Evolutionary conservation across 2,329 filamentous ascomycete species (phyloP), one percentile per base, ranked within the genome.

Genomic region (Colletotrichum spinosum): DNA sequence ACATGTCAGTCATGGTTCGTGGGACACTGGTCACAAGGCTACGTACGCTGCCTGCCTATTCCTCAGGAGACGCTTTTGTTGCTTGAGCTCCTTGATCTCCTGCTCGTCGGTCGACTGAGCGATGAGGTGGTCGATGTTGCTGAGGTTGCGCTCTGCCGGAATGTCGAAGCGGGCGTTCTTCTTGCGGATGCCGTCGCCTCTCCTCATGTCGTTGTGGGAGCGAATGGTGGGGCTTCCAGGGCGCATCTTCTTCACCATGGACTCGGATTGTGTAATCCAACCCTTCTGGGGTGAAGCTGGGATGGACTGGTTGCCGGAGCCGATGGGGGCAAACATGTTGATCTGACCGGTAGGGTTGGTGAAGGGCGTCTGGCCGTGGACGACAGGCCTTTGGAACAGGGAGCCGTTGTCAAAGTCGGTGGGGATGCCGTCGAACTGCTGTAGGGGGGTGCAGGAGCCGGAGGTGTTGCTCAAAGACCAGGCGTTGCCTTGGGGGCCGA

Each of bases 91-190:
- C 85, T 97, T 98, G 83, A 97, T 92, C 82, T 97, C 91, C 70
- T 96, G 90, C 74, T 98, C 95, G 77, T 97, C 91, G 60, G 88
- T 93, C 41, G 93, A 95, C 79, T 93, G 90, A 57, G 90, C 86
- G 78, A 99, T 98, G 74, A 98, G 86, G 67, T 93, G 87, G 78
- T 99, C 96, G 79, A 99, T 98, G 81, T 97, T 98, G 83, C 88
- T 90, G 71, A 99, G 87, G 74, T 94, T 98, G 68, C 94, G 89
- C 81, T 97, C 96, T 49, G 92, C 90, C 9, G 96, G 96, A 71
- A 99, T 99, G 75, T 98, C 95, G 79, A 98, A 97, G 71, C 95
- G 92, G 70, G 94, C 94, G 75, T 98, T 99, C 91, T 98, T 98
- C 89, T 99, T 99, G 74, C 96, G 89, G 78, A 98, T 97, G 67